A percentile compares a stretch with the other conserved stretches of the same genome.
These are phyloP conservation scores for Clavispora fructus DNA, from an alignment of 805 yeast species.

Conservation along the genomic window DNA sequence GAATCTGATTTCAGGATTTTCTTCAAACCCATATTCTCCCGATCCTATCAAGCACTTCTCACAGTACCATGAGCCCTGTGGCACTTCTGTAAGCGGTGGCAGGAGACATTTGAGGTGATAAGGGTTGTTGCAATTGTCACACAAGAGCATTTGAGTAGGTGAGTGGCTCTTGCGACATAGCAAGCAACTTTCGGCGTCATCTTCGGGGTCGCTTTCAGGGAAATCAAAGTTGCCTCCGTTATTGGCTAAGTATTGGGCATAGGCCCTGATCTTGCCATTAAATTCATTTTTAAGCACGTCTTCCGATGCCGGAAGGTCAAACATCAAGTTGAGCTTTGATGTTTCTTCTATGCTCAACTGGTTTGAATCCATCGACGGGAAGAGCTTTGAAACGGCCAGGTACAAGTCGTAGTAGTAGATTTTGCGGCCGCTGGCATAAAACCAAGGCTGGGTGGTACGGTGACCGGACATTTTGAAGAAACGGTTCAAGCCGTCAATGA, in stretches of 20 bases:
- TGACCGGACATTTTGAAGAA: constrained; percentile 44
- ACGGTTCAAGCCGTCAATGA: constrained; percentile 56
- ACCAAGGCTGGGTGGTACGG: constrained; percentile 18
- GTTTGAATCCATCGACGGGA: constrained; percentile 13
- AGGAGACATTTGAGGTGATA: constrained; percentile 66
- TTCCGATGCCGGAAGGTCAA: constrained; percentile 17
- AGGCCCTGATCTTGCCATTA: constrained; percentile 20
- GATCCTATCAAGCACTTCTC: constrained; percentile 80
- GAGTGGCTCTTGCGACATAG: constrained; percentile 44
- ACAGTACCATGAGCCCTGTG: constrained; percentile 72
- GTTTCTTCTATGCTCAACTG: constrained; percentile 17
- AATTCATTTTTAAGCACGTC: constrained; percentile 20
- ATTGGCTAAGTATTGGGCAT: constrained; percentile 27
- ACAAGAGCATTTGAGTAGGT: constrained; percentile 48
- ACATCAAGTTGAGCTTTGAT: constrained; percentile 18
- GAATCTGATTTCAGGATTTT: constrained; percentile 46
- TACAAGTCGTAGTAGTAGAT: constrained; percentile 37
- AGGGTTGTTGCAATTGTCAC: constrained; percentile 70
- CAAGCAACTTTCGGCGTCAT: constrained; percentile 33
- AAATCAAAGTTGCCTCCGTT: constrained; percentile 24
- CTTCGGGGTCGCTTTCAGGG: constrained; percentile 28
- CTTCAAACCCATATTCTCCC: constrained; percentile 86
- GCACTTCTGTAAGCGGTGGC: constrained; percentile 49
- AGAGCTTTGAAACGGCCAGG: constrained; percentile 23
- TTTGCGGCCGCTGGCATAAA: constrained; percentile 11